Percentiles rank a stretch among this genome's conserved stretches.
These are phyloP conservation scores for Psilocybe cyanescens DNA, from an alignment of 768 basidiomycete species.

Conservation along the genomic window DNA sequence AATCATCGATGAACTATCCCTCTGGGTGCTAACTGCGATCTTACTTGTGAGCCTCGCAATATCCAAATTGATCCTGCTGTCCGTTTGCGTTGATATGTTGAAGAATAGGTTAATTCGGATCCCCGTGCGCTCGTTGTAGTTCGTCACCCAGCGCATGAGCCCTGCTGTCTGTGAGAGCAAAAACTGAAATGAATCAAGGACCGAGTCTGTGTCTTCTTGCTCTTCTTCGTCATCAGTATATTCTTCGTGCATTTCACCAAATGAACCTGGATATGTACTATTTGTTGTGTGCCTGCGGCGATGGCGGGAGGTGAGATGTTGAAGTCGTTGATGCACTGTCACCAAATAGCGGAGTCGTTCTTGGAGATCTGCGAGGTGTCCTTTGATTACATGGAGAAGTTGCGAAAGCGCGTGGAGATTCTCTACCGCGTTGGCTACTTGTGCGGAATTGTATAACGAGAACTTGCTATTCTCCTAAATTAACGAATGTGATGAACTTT, in stretches of 20 bases:
- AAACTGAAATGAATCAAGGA: slow-evolving; percentile 15
- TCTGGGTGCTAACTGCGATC: slow-evolving; percentile 25
- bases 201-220: not conserved
- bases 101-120: slow-evolving; percentile 26
- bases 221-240: not conserved
- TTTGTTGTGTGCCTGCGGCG: not conserved
- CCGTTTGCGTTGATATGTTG: slow-evolving; percentile 22
- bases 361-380: slow-evolving; percentile 14
- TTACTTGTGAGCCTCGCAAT: slow-evolving; percentile 22
- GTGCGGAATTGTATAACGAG: not conserved
- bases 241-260: not conserved
- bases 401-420: slow-evolving; percentile 16
- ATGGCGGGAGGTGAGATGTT: not conserved
- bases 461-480: slow-evolving; percentile 5
- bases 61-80: slow-evolving; percentile 22
- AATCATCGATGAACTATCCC: slow-evolving; percentile 30
- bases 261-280: not conserved
- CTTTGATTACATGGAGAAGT: slow-evolving; percentile 12
- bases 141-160: slow-evolving; percentile 18
- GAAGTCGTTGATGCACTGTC: not conserved
- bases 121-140: slow-evolving; percentile 22
- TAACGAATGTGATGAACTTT: not conserved
- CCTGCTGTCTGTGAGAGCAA: slow-evolving; percentile 13
- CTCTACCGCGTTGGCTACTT: slow-evolving; percentile 9
- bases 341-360: slow-evolving; percentile 14